Base-by-base conservation (phyloP, 345 rosid species). In the Linum trigynum region DNA sequence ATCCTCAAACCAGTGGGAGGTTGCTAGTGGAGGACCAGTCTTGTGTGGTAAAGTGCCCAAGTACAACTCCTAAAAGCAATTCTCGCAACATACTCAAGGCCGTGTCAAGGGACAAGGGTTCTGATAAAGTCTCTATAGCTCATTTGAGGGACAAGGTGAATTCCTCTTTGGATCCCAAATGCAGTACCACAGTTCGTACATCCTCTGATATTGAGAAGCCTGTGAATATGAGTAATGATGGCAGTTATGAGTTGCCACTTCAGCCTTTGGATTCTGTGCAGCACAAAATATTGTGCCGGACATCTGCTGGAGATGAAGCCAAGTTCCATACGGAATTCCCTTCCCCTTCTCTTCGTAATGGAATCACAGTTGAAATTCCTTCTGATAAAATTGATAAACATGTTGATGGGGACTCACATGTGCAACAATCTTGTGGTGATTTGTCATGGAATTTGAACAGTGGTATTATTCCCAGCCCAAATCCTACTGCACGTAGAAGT, bases 401-500 rank as follows among this genome's bases (percentile, higher is more conserved):
- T 66, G 70, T 4, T 48, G 75, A 72, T 50, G 45, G 67, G 59
- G 82, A 75, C 64, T 68, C 32, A 2, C 75, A 69, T 58, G 63
- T 71, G 57, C 84, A 71, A 14, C 86, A 67, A 37, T 71, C 89
- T 74, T 66, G 74, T 68, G 32, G 32, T 1, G 86, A 79, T 69
- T 69, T 83, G 75, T 70, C 80, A 69, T 77, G 77, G 80, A 86
- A 80, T 69, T 79, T 74, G 81, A 84, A 79, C 68, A 85, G 87
- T 69, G 80, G 79, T 65, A 69, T 76, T 56, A 69, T 79, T 43
- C 85, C 89, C 8, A 85, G 90, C 71, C 86, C 88, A 65, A 92
- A 92, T 72, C 87, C 90, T 62, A 88, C 97, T 65, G 98, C 92
- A 63, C 96, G 85, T 50, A 84, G 94, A 81, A 90, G 97, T 66